Conservation (phyloP, 2,329 filamentous ascomycete genomes). For the Apiospora arundinis region DNA sequence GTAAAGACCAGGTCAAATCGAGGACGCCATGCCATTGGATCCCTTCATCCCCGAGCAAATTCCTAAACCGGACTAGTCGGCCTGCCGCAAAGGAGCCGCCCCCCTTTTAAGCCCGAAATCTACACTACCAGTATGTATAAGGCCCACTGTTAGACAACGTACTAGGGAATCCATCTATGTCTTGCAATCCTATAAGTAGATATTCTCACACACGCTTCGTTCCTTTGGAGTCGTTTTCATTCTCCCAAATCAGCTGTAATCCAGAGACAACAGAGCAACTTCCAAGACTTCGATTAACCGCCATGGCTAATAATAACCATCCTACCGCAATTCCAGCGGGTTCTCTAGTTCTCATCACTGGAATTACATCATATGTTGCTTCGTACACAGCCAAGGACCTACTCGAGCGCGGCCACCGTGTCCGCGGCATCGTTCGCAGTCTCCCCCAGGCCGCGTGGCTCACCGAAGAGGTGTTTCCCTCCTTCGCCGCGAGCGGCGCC, state of each 20-base stretch:
- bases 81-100: not conserved
- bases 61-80: not conserved
- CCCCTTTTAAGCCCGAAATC: not conserved
- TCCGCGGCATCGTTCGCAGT: constrained; percentile 22
- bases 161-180: not conserved
- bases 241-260: no score
- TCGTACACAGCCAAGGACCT: not conserved
- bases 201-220: not conserved
- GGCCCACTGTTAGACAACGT: not conserved
- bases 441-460: constrained; percentile 42
- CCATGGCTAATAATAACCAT: not conserved
- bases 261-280: no score
- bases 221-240: not conserved
- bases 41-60: not conserved
- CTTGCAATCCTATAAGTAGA: not conserved
- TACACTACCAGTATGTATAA: not conserved
- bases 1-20: not conserved
- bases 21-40: not conserved
- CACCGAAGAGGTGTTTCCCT: constrained; percentile 39
- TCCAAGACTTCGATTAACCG: no score
- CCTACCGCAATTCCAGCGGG: not conserved
- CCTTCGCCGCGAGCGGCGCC: constrained; percentile 34
- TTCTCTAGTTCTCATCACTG: constrained; percentile 1
- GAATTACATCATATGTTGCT: constrained; percentile 3
- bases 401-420: constrained; percentile 13